A percentile compares a stretch with the other conserved stretches of the same genome.
Conservation (phyloP, 2,329 filamentous ascomycete genomes). For the Plectosphaerella cucumerina region DNA sequence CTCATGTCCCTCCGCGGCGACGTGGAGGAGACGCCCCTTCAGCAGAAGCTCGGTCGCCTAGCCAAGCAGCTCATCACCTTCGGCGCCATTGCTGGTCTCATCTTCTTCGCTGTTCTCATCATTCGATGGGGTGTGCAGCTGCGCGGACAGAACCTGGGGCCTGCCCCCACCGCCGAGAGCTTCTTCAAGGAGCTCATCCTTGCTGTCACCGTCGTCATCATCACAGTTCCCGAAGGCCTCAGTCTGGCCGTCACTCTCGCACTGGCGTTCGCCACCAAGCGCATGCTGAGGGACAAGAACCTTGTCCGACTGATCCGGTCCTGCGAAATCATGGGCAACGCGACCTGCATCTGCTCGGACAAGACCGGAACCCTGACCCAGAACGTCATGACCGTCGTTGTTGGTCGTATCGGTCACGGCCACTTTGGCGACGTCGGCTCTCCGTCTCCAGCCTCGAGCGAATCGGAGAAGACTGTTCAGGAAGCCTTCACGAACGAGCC, state of each 20-base stretch:
- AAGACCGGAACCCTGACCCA: constrained; percentile 64
- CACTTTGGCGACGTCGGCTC: constrained; percentile 26
- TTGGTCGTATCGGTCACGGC: constrained; percentile 47
- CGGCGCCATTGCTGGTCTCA: constrained; percentile 31
- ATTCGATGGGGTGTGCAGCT: constrained; percentile 32
- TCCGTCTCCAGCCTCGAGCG: constrained; percentile 13
- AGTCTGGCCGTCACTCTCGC: constrained; percentile 58
- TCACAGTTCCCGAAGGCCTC: constrained; percentile 58
- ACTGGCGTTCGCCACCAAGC: constrained; percentile 57
- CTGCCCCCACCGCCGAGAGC: constrained; percentile 46
- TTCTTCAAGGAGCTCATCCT: constrained; percentile 56
- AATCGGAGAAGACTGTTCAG: constrained; percentile 19
- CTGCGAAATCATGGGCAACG: constrained; percentile 62
- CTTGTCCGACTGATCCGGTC: constrained; percentile 55
- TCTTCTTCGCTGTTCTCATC: constrained; percentile 37
- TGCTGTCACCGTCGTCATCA: constrained; percentile 54
- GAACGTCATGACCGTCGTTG: constrained; percentile 59
- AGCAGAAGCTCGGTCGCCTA: constrained; percentile 71
- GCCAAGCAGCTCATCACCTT: constrained; percentile 66
- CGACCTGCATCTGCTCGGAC: constrained; percentile 60
- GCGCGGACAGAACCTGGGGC: constrained; percentile 16
- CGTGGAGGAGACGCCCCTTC: constrained; percentile 72
- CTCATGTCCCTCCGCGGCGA: constrained; percentile 76
- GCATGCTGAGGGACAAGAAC: constrained; percentile 61
- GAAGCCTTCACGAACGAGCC: constrained; percentile 15